These are phyloP conservation scores for Primulina huaijiensis DNA, from an alignment of 257 asterid genomes.

Conservation along the genomic window DNA sequence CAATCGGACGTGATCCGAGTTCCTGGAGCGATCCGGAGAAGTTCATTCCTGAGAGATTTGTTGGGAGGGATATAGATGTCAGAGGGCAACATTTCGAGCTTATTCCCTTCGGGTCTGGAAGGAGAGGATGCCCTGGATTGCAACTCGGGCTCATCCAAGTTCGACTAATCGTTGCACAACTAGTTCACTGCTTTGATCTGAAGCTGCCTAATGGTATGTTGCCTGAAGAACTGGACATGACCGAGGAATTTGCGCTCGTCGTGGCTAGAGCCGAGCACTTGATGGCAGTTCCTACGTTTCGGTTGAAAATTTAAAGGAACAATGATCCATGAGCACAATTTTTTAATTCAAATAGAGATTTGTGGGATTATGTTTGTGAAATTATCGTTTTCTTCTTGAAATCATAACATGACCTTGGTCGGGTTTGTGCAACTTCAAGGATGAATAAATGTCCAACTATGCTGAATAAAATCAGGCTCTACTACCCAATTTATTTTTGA, in stretches of 20 bases:
- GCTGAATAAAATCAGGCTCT: too few species aligned
- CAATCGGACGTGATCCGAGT: constrained; percentile 49
- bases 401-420: too few species aligned
- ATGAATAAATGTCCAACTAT: too few species aligned
- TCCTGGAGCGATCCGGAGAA: constrained; percentile 43
- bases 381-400: too few species aligned
- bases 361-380: background rate
- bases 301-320: constrained; percentile 19
- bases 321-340: background rate
- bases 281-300: constrained; percentile 30
- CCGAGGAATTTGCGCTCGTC: constrained; percentile 44
- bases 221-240: constrained; percentile 47
- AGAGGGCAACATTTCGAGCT: constrained; percentile 52
- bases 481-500: too few species aligned
- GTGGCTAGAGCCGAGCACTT: constrained; percentile 29
- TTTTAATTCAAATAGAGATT: background rate
- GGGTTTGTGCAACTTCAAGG: too few species aligned
- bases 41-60: constrained; percentile 56
- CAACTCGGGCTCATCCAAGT: constrained; percentile 46
- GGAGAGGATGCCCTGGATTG: constrained; percentile 56
- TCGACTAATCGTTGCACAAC: constrained; percentile 45
- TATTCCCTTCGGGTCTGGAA: constrained; percentile 52
- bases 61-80: constrained; percentile 35
- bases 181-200: constrained; percentile 64
- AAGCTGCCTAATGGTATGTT: constrained; percentile 39